Evolutionary conservation across 176 grass and related monocot species (phyloP).

Genomic region (Ampelocalamus luodianensis): DNA sequence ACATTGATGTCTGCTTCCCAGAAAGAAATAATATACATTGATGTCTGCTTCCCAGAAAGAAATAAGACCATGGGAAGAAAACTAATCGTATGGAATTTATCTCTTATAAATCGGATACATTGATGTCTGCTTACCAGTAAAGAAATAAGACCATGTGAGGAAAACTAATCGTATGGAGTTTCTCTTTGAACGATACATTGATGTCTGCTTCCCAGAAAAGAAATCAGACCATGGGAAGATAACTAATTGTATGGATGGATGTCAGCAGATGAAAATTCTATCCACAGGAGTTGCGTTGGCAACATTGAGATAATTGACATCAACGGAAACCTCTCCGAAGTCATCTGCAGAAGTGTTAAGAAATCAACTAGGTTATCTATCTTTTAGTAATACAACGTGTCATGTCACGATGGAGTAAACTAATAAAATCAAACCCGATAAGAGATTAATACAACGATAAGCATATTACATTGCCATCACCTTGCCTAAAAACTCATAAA

Average conservation of each 20-base stretch:
- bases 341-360: conserved; percentile 50
- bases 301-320: conserved; percentile 87
- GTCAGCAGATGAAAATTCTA: conserved; percentile 75
- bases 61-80: too few species aligned
- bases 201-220: background rate
- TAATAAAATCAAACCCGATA: conserved; percentile 46
- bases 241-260: background rate
- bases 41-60: too few species aligned
- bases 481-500: conserved; percentile 21
- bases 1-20: too few species aligned
- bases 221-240: too few species aligned
- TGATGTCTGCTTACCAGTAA: background rate
- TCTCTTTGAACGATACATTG: background rate
- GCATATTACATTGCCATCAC: background rate
- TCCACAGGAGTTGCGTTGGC: conserved; percentile 43
- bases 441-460: too few species aligned
- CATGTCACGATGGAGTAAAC: background rate
- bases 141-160: background rate
- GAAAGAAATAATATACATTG: too few species aligned
- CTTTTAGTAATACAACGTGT: background rate
- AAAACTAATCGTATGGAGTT: background rate
- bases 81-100: too few species aligned
- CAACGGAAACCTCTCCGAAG: conserved; percentile 56
- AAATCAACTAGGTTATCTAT: background rate
- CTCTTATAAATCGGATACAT: background rate